Evolutionary conservation across 1,284 basidiomycete species (phyloP), one percentile per base, ranked within the genome.

Genomic region (Xerocomus amazonicus): DNA sequence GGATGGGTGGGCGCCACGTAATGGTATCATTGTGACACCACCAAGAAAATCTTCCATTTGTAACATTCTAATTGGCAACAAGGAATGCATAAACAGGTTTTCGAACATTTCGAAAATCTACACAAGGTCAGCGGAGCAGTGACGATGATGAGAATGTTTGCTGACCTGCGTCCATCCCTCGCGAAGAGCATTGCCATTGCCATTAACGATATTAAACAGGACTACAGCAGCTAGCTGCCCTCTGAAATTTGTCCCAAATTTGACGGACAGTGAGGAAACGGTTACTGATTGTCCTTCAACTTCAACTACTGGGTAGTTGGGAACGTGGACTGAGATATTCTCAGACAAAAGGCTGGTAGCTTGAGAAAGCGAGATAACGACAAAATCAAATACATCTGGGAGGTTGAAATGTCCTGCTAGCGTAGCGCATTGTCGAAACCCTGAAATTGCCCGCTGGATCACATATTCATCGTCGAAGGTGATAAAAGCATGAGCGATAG

Each of bases 81-180:
- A 77, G 4, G 93, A 95, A 66, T 97, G 90, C 38, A 96, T 72
- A 71, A 99, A 99, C 23, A 99, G 75, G 32, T 94, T 97, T 63
- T 96, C 90, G 71, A 97, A 94, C 84, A 99, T 97, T 68, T 97
- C 95, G 61, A 99, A 97, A 51, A 99, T 92, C 85, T 93, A 65
- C 43, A 5, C 34, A 23, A 26, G n/a, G 32, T 54, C 26, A 50
- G 42, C 23, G 32, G 38, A 43, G 19, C 40, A 31, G 37, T 9
- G 26, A 38, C 17, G 34, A 16, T 17, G 23, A 14, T 27, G 4
- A 23, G n/a, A 7, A 32, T 34, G 47, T 19, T 13, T 17, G 33
- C 75, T 51, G 54, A 90, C 90, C 74, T 91, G 89, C 3, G 80
- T 84, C 97, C 97, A 99, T 14, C 96, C 94, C 65, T 93, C 89